Evolutionary conservation across 345 rosid species (phyloP).

Genomic region (Noccaea caerulescens): DNA sequence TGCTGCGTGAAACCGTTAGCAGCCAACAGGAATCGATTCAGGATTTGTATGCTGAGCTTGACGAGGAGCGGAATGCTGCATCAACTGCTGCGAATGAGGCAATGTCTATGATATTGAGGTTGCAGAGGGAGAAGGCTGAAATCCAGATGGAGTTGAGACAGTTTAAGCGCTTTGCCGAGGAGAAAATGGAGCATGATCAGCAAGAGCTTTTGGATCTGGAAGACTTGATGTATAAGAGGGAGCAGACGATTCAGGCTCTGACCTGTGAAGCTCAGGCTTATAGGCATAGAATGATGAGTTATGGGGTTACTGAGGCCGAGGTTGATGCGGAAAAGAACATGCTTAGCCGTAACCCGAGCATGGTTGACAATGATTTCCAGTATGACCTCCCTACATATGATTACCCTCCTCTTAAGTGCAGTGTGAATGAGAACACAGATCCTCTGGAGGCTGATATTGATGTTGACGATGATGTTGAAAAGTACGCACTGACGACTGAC

Average conservation of each 20-base stretch:
- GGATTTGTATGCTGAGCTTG: slow-evolving; percentile 71
- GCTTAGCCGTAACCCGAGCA: slow-evolving; percentile 50
- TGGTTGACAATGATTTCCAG: slow-evolving; percentile 51
- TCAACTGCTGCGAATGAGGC: slow-evolving; percentile 95
- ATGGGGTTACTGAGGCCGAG: slow-evolving; percentile 75
- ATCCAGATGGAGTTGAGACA: slow-evolving; percentile 91
- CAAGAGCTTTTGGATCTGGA: slow-evolving; percentile 73
- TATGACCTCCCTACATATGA: slow-evolving; percentile 58
- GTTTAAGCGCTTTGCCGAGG: slow-evolving; percentile 87
- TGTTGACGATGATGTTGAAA: slow-evolving; percentile 72
- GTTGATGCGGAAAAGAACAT: slow-evolving; percentile 59
- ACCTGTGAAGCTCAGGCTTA: slow-evolving; percentile 87
- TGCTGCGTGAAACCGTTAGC: slow-evolving; percentile 73
- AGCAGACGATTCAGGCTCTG: slow-evolving; percentile 79
- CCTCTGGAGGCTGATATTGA: slow-evolving; percentile 60
- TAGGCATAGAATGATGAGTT: slow-evolving; percentile 96
- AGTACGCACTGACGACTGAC: slow-evolving; percentile 71
- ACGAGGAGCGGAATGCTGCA: slow-evolving; percentile 94
- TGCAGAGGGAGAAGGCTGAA: slow-evolving; percentile 98
- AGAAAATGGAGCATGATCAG: slow-evolving; percentile 94
- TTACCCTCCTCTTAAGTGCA: slow-evolving; percentile 87
- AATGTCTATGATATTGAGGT: slow-evolving; percentile 94
- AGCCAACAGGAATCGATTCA: slow-evolving; percentile 77
- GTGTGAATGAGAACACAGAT: slow-evolving; percentile 57
- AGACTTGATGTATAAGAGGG: slow-evolving; percentile 87